Base-by-base conservation (phyloP, 139 green algal species). In the Chlamydomonas sp. region DNA sequence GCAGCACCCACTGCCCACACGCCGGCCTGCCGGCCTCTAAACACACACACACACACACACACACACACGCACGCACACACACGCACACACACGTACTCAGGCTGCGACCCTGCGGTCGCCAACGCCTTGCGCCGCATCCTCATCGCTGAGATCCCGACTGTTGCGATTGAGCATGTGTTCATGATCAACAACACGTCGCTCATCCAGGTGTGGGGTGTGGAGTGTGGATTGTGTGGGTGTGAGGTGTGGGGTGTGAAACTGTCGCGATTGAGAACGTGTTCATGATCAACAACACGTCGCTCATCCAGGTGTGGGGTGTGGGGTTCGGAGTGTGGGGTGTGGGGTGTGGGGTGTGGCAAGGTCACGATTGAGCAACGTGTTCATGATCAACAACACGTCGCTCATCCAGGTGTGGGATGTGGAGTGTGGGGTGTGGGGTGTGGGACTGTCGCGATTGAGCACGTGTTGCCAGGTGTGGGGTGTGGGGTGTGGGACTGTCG, bases 81-180 rank as follows among this genome's bases (percentile, higher is more conserved):
- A 54, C 43, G 43, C 43, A 54, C 43, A 54, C 16, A n/a, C n/a
- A n/a, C n/a, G n/a, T n/a, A n/a, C n/a, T n/a, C 30, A 62, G 65
- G 65, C 4, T 61, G 38, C 6, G 87, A 94, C 69, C 77, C 89
- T 1, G 78, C 90, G 26, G 85, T 99, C 47, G 94, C 88, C 49
- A 99, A 99, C 73, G 88, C 94, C 3, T 79, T 98, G 50, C 82
- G 92, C 1, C 81, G 95, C 13, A 97, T 98, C 64, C 86, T 98
- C 31, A 96, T 97, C 22, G 76, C 89, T 0, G 94, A 99, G 74
- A 83, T 97, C 28, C 94, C 95, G 3, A 98, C 93, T 0, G 88
- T 99, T 75, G 94, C 94, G 0, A 95, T 98, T 29, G 93, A 98
- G 84, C 92, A 98, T 72, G 93, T 99, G 10, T 99, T 93, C 78